phyloP scores from a whole-genome alignment of 208 protist species.

The Novymonas esmeraldas region DNA sequence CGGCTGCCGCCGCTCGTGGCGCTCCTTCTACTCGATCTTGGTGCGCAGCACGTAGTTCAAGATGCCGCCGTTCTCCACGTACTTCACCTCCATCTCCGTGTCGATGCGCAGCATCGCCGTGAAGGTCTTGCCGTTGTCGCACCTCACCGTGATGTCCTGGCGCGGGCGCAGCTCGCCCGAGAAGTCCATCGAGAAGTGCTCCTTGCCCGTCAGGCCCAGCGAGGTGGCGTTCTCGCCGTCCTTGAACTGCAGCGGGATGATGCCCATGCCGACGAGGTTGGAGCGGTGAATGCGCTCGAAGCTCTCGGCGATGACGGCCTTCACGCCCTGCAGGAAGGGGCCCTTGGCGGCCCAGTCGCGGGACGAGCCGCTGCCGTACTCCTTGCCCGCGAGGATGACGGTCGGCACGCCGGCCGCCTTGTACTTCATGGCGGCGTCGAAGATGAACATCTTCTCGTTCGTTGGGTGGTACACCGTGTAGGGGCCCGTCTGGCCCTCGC shows the following conservation, averaged over 20 bases:
- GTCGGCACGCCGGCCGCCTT: constrained; percentile 60
- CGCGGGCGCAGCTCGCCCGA: constrained; percentile 77
- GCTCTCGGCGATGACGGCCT: constrained; percentile 92
- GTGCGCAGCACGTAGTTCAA: constrained; percentile 93
- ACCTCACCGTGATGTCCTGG: constrained; percentile 88
- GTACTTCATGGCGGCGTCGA: constrained; percentile 95
- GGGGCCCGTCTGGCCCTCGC: constrained; percentile 91
- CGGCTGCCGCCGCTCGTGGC: neutral
- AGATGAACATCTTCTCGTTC: constrained; percentile 93
- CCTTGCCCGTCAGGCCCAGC: constrained; percentile 93
- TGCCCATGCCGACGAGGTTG: constrained; percentile 96
- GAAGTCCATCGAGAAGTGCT: constrained; percentile 92
- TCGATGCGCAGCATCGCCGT: constrained; percentile 92
- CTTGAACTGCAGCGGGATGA: constrained; percentile 96
- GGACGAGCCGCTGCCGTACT: constrained; percentile 95
- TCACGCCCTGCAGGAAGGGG: constrained; percentile 95
- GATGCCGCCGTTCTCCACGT: constrained; percentile 94
- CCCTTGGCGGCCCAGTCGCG: constrained; percentile 98
- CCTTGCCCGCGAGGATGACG: constrained; percentile 94
- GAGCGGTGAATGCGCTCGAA: constrained; percentile 96
- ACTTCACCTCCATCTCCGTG: constrained; percentile 95
- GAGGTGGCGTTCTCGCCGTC: constrained; percentile 79
- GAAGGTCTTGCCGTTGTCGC: constrained; percentile 88
- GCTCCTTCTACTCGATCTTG: constrained; percentile 24
- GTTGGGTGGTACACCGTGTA: constrained; percentile 93